These are phyloP conservation scores for Pyrenophora tritici-repentis DNA, from an alignment of 2,329 filamentous ascomycete genomes.

Conservation along the genomic window DNA sequence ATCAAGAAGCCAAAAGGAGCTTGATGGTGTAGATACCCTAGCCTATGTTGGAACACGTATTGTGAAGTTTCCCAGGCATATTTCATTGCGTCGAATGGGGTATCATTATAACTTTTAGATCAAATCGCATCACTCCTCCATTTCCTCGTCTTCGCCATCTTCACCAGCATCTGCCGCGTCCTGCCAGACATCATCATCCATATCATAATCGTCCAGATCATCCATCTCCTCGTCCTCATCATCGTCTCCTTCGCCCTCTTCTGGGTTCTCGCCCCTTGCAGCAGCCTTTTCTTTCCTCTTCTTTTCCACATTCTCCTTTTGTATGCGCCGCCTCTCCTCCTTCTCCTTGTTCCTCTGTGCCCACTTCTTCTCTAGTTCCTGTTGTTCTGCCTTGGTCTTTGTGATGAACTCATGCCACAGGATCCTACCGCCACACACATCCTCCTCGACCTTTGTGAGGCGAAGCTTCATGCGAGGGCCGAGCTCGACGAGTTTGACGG, in stretches of 20 bases:
- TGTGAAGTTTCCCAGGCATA: background rate
- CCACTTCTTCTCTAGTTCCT: constrained; percentile 82
- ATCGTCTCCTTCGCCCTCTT: constrained; percentile 56
- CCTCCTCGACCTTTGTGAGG: constrained; percentile 95
- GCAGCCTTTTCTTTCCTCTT: constrained; percentile 68
- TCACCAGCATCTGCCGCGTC: constrained; percentile 57
- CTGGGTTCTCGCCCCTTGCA: constrained; percentile 41
- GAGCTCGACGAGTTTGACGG: constrained; percentile 89
- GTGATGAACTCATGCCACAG: constrained; percentile 98
- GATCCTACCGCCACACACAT: constrained; percentile 83
- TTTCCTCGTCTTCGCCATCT: constrained; percentile 53
- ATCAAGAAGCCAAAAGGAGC: constrained; percentile 67
- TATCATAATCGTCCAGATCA: constrained; percentile 53
- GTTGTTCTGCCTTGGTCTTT: constrained; percentile 79
- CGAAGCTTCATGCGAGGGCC: constrained; percentile 88
- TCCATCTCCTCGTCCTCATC: constrained; percentile 53
- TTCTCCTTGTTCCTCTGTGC: constrained; percentile 78
- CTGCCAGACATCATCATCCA: constrained; percentile 59
- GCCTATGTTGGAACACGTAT: background rate
- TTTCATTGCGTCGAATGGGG: constrained; percentile 28
- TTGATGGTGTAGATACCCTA: constrained; percentile 20
- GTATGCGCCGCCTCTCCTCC: constrained; percentile 77
- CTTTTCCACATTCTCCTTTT: constrained; percentile 87
- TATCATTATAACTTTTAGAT: constrained; percentile 36
- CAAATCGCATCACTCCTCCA: constrained; percentile 46